A percentile compares a stretch with the other conserved stretches of the same genome.
These are phyloP conservation scores for Kwoniella shandongensis DNA, from an alignment of 768 basidiomycete species.

Conservation along the genomic window DNA sequence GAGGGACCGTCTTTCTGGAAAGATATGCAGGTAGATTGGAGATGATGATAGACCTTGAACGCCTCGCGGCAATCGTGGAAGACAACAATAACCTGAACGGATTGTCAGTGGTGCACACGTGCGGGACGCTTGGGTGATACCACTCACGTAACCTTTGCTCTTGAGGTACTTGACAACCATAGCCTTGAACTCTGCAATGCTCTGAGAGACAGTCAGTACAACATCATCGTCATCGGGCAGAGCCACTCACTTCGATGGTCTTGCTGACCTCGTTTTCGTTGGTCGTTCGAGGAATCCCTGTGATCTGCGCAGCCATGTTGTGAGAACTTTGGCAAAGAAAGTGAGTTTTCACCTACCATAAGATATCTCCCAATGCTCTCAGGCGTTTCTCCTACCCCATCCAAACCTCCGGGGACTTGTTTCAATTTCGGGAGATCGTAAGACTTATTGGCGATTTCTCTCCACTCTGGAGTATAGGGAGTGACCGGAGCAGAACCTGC, in stretches of 20 bases:
- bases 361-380: constrained; percentile 33
- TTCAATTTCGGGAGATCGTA: neutral
- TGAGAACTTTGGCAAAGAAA: neutral
- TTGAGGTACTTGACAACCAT: constrained; percentile 63
- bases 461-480: constrained; percentile 12
- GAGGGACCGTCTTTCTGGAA: constrained; percentile 12
- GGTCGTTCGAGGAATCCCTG: constrained; percentile 20
- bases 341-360: constrained; percentile 15
- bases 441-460: neutral
- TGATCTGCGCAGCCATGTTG: constrained; percentile 19
- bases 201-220: constrained; percentile 76
- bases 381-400: constrained; percentile 6
- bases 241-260: constrained; percentile 16
- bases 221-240: neutral
- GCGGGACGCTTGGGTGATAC: neutral
- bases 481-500: constrained; percentile 5
- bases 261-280: constrained; percentile 7
- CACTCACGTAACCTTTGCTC: constrained; percentile 25
- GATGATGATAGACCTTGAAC: constrained; percentile 19
- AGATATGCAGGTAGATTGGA: constrained; percentile 15
- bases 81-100: constrained; percentile 31
- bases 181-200: constrained; percentile 72
- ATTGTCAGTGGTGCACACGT: neutral
- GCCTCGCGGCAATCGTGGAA: constrained; percentile 44
- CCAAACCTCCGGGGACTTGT: neutral